Evolutionary conservation across 805 yeast species (phyloP), one percentile per base, ranked within the genome.

Genomic region (Ogataea glucozyma): DNA sequence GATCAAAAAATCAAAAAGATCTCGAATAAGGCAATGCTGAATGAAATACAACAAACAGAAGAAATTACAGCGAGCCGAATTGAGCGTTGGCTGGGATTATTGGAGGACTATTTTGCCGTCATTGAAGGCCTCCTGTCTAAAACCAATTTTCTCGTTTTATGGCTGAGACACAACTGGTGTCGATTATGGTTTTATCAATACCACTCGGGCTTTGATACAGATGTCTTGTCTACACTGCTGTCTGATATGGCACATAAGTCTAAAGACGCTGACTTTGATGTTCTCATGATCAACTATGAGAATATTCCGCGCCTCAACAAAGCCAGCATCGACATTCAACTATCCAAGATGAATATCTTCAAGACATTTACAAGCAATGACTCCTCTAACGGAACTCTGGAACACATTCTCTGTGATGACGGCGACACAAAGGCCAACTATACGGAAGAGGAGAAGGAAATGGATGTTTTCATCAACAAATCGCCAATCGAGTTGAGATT

Each of bases 281-380:
- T 83, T 0, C 53, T 61, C 0, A 79, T 76, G 58, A 71, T 79
- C 1, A 88, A 89, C 56, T 84, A 75, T 51, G 66, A 71, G 1
- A 66, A 73, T 43, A 77, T 90, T 12, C 83, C 88, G 2, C 65
- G 71, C 1, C 61, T 90, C 3, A 80, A 73, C 31, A 39, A 61
- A 1, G 64, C 69, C 1, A 69, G 76, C 4, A 71, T 87, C 7
- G 71, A 71, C 26, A 69, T 78, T 4, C 90, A 88, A 52, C 66
- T 81, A 14, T 82, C 90, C 2, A 86, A 88, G 38, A 70, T 86
- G 11, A 78, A 80, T 20, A 86, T 91, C 0, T 75, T 88, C 32
- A 67, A 83, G 0, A 73, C 81, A 10, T 85, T 86, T 53, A 73
- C 87, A 3, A 72, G 81, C 7, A 67, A 80, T 27, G 58, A 57